Evolutionary conservation across 441 rosid genomes (phyloP).

Genomic region (Adansonia gregorii): DNA sequence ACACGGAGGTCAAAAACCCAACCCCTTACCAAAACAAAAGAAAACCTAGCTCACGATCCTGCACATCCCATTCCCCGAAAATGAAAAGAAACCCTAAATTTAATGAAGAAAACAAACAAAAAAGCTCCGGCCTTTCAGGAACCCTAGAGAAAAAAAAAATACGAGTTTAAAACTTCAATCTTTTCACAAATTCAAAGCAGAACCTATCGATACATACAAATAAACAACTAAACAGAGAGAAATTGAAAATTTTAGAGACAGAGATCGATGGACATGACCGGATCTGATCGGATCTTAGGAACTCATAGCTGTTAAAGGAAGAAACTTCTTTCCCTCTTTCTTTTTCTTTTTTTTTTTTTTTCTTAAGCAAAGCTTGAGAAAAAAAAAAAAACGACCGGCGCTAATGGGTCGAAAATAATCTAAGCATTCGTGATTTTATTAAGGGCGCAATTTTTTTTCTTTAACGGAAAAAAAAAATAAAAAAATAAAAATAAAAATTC

Average conservation of each 20-base stretch:
- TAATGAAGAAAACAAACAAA: constrained; percentile 18
- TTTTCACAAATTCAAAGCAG: constrained; percentile 25
- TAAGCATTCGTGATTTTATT: constrained; percentile 17
- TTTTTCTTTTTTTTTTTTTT: neutral
- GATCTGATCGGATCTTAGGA: constrained; percentile 54
- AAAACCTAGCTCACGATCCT: constrained; percentile 63
- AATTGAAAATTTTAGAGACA: neutral
- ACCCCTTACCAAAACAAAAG: neutral
- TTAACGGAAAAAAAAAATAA: neutral
- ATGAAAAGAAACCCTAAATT: constrained; percentile 25
- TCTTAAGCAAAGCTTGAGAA: neutral
- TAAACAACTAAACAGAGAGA: constrained; percentile 17
- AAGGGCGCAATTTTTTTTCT: neutral
- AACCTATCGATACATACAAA: constrained; percentile 33
- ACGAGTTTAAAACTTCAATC: constrained; percentile 1
- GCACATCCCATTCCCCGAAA: constrained; percentile 34
- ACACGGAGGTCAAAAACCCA: constrained; percentile 33
- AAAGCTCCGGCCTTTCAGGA: constrained; percentile 1
- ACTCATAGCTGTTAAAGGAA: constrained; percentile 12
- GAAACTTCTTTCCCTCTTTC: neutral
- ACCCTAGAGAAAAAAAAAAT: constrained; percentile 27
- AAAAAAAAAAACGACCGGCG: constrained; percentile 8
- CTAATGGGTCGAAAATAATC: constrained; percentile 17
- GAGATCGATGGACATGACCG: constrained; percentile 24
- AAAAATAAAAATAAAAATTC: neutral